Evolutionary conservation across 305 asterid species (phyloP).

Genomic region (Lippia alba): DNA sequence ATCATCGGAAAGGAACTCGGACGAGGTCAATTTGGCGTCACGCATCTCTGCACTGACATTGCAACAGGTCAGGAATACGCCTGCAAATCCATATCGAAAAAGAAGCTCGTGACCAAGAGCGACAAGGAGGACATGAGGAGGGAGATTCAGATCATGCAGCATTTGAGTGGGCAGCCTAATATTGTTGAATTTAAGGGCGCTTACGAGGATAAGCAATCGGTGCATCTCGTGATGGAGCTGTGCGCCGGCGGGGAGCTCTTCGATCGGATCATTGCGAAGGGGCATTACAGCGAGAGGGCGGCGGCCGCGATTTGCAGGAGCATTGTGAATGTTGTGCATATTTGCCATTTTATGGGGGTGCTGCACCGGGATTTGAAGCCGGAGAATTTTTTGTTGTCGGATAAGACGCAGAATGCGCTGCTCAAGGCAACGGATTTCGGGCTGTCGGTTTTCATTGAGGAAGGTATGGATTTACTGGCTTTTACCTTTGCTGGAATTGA

Average conservation of each 20-base stretch:
- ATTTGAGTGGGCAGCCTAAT: slow-evolving; percentile 82
- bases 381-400: slow-evolving; percentile 81
- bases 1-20: slow-evolving; percentile 73
- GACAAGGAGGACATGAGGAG: slow-evolving; percentile 87
- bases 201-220: slow-evolving; percentile 74
- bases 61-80: slow-evolving; percentile 65
- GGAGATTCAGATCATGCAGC: slow-evolving; percentile 90
- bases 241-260: slow-evolving; percentile 94
- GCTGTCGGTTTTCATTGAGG: slow-evolving; percentile 78
- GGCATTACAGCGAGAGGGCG: slow-evolving; percentile 77
- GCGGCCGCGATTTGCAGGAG: slow-evolving; percentile 77
- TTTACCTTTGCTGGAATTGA: neutral
- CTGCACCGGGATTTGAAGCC: slow-evolving; percentile 92
- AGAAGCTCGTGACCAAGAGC: slow-evolving; percentile 66
- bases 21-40: slow-evolving; percentile 84
- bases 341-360: slow-evolving; percentile 92
- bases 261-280: slow-evolving; percentile 80
- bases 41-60: slow-evolving; percentile 63
- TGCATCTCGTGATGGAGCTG: slow-evolving; percentile 88
- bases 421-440: slow-evolving; percentile 91
- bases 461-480: slow-evolving; percentile 48
- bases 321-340: slow-evolving; percentile 76
- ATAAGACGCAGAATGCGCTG: slow-evolving; percentile 57
- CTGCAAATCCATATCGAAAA: slow-evolving; percentile 84
- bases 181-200: slow-evolving; percentile 88